Percentiles rank a stretch among this genome's conserved stretches.
phyloP scores from a whole-genome alignment of 306 rosid species.

The Neltuma alba region DNA sequence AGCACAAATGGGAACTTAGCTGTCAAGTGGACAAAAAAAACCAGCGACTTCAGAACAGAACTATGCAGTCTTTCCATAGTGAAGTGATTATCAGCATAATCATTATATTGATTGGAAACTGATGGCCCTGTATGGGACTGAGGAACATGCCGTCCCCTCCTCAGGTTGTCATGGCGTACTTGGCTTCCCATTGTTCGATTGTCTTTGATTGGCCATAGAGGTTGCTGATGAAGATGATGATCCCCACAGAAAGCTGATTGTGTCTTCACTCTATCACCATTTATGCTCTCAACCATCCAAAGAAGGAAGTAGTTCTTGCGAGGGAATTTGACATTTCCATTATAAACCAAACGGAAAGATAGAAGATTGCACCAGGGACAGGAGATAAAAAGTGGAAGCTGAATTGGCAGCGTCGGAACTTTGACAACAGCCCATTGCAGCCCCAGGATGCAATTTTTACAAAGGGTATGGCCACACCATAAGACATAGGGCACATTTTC shows the following conservation, averaged over 20 bases:
- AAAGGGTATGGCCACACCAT: constrained; percentile 94
- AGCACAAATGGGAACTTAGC: constrained; percentile 80
- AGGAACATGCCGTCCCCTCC: constrained; percentile 48
- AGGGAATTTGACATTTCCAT: constrained; percentile 73
- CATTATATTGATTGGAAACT: constrained; percentile 23
- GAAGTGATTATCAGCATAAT: constrained; percentile 39
- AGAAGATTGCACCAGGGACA: constrained; percentile 92
- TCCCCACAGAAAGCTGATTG: constrained; percentile 51
- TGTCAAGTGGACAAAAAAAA: constrained; percentile 71
- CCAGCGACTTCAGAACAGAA: constrained; percentile 57
- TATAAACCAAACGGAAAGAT: constrained; percentile 71
- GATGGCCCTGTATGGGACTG: constrained; percentile 46
- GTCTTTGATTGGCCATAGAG: constrained; percentile 50
- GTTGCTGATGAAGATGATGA: constrained; percentile 38
- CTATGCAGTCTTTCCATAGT: constrained; percentile 56
- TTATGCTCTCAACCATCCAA: constrained; percentile 92
- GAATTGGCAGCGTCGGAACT: constrained; percentile 75
- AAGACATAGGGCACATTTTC: constrained; percentile 86
- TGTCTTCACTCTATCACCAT: constrained; percentile 65
- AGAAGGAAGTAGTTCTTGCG: constrained; percentile 85
- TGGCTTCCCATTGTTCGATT: constrained; percentile 46
- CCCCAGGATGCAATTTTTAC: constrained; percentile 83
- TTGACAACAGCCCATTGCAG: constrained; percentile 86
- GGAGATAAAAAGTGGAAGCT: constrained; percentile 85
- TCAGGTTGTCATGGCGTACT: constrained; percentile 36